Percentiles rank a stretch among this genome's conserved stretches.
Conservation (phyloP, 139 green algal species). For the Volvox africanus region DNA sequence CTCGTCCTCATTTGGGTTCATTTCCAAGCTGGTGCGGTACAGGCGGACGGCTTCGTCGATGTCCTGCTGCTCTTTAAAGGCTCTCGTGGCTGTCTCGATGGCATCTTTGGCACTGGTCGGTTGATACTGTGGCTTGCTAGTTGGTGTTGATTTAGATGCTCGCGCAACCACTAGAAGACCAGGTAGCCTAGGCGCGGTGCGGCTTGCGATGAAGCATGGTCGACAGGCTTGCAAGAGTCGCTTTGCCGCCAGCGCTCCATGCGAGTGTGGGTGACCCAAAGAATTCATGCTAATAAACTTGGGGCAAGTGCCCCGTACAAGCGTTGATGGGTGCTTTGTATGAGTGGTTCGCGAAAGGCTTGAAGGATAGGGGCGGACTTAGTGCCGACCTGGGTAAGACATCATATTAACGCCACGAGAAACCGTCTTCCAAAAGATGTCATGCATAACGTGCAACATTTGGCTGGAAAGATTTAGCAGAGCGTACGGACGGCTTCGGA, state of each 20-base stretch:
- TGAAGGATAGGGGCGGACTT: too few species aligned
- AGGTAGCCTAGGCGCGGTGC: background rate
- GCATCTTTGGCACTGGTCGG: conserved; percentile 68
- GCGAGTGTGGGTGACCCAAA: background rate
- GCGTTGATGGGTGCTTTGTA: background rate
- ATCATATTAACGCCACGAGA: too few species aligned
- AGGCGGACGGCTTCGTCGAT: conserved; percentile 70
- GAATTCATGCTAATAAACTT: background rate
- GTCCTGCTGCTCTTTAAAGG: conserved; percentile 66
- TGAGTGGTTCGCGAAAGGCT: background rate
- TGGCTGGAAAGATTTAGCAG: too few species aligned
- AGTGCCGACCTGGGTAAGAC: too few species aligned
- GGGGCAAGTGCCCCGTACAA: too few species aligned
- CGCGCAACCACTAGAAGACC: background rate
- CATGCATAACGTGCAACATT: too few species aligned
- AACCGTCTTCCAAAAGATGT: too few species aligned
- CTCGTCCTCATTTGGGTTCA: conserved; percentile 88
- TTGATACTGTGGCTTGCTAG: conserved; percentile 19
- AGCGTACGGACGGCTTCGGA: too few species aligned
- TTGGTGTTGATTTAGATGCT: conserved; percentile 3
- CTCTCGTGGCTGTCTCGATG: conserved; percentile 74
- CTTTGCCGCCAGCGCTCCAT: background rate
- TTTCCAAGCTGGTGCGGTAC: conserved; percentile 78
- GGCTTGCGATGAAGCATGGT: background rate
- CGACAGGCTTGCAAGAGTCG: background rate